A percentile compares a stretch with the other conserved stretches of the same genome.
phyloP scores from a whole-genome alignment of 352 stramenopile genomes.

The Phytophthora pluvialis region DNA sequence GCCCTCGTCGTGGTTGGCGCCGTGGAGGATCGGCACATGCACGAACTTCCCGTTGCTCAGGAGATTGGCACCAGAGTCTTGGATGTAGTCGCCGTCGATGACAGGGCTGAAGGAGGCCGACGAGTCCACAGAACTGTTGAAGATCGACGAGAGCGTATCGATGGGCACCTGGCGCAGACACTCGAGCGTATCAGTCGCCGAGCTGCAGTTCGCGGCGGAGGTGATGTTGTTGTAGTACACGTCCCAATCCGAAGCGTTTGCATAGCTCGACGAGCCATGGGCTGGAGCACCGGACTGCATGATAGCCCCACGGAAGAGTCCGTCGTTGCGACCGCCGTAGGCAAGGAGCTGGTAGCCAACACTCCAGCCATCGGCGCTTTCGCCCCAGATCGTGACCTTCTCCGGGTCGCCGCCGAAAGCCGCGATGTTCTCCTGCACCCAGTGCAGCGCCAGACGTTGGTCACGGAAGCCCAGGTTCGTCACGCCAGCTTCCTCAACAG shows the following conservation, averaged over 20 bases:
- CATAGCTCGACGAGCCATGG: conserved; percentile 25
- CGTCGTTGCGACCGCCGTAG: conserved; percentile 35
- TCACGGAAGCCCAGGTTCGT: conserved; percentile 90
- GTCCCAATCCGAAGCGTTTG: conserved; percentile 33
- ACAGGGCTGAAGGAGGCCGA: conserved; percentile 12
- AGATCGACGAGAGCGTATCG: conserved; percentile 18
- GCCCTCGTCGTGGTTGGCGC: conserved; percentile 36
- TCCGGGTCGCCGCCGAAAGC: conserved; percentile 83
- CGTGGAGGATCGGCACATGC: conserved; percentile 24
- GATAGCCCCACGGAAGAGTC: conserved; percentile 32
- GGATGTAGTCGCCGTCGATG: conserved; percentile 38
- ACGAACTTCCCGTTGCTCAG: conserved; percentile 34
- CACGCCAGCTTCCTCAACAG: conserved; percentile 48
- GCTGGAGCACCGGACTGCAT: conserved; percentile 38
- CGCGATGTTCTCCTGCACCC: conserved; percentile 82
- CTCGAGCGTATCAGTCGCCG: conserved; percentile 20
- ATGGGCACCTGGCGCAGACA: conserved; percentile 35
- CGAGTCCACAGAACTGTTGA: conserved; percentile 34
- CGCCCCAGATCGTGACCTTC: conserved; percentile 88
- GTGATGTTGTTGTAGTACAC: conserved; percentile 40
- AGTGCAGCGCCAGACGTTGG: conserved; percentile 83
- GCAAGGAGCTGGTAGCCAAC: conserved; percentile 39
- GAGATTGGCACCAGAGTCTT: conserved; percentile 8
- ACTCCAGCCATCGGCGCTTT: conserved; percentile 73
- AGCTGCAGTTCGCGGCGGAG: conserved; percentile 24